phyloP scores from a whole-genome alignment of 2,329 filamentous ascomycete genomes.

The Fusarium tanahbumbuense region DNA sequence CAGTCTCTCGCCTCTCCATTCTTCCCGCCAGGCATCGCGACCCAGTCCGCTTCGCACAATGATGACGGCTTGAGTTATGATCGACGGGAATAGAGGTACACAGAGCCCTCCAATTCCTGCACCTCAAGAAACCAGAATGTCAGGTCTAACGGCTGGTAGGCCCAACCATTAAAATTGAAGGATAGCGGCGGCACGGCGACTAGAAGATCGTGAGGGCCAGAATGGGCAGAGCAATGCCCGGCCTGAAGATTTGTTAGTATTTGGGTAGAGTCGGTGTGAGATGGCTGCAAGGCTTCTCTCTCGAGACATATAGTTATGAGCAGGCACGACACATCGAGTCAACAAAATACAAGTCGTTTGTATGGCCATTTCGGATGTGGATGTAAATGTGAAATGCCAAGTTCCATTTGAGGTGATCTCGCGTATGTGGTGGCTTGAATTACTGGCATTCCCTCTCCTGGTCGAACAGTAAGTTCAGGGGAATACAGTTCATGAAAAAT shows the following conservation, averaged over 20 bases:
- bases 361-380: conserved; percentile 18
- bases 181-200: conserved; percentile 42
- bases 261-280: conserved; percentile 42
- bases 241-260: conserved; percentile 41
- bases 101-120: conserved; percentile 14
- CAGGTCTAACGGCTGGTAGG: conserved; percentile 42
- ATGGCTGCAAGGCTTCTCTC: conserved; percentile 38
- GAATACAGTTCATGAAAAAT: not conserved
- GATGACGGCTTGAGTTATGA: conserved; percentile 69
- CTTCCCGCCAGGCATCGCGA: conserved; percentile 64
- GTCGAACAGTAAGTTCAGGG: not conserved
- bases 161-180: conserved; percentile 45
- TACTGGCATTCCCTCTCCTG: not conserved
- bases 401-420: not conserved
- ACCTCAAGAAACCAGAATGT: conserved; percentile 29
- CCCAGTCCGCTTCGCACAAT: conserved; percentile 76
- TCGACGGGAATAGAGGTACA: conserved; percentile 49
- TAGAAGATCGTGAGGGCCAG: conserved; percentile 39
- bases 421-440: not conserved
- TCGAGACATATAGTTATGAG: conserved; percentile 31
- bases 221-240: conserved; percentile 21
- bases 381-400: conserved; percentile 13
- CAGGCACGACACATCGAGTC: conserved; percentile 41
- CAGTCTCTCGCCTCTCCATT: conserved; percentile 58
- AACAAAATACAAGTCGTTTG: conserved; percentile 47